These are phyloP conservation scores for Marchantia paleacea DNA, from an alignment of 225 moss, liverwort and hornwort species.

Conservation along the genomic window DNA sequence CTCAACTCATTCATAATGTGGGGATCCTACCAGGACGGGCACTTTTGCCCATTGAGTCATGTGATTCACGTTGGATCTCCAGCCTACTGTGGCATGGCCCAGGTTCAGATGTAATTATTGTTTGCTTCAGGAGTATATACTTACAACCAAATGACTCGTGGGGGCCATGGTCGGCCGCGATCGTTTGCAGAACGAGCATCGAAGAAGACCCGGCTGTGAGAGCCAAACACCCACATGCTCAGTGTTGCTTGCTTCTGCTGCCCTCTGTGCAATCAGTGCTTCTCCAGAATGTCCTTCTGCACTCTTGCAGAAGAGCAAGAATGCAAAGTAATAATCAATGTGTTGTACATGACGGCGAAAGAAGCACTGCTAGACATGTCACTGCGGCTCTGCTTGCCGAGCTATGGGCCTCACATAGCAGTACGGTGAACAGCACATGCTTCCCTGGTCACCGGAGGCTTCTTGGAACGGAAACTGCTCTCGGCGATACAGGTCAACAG, in stretches of 20 bases:
- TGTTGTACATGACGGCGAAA: no score
- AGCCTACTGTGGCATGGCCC: not conserved
- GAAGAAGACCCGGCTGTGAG: not conserved
- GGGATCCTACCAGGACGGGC: not conserved
- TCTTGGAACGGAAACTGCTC: not conserved
- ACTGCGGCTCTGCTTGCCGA: no score
- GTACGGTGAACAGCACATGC: not conserved
- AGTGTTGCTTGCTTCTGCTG: not conserved
- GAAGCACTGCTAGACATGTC: no score
- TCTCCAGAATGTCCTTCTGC: not conserved
- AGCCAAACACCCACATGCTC: not conserved
- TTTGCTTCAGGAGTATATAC: not conserved
- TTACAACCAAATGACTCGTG: not conserved
- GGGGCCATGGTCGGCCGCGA: not conserved
- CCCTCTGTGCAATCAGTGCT: not conserved
- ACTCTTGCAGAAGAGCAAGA: not conserved
- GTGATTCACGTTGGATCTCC: slow-evolving; percentile 5
- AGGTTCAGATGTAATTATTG: not conserved
- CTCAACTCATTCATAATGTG: slow-evolving; percentile 2
- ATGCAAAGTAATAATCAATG: not conserved
- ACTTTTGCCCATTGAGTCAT: not conserved
- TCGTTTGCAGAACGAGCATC: no score
- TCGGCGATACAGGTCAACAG: not conserved
- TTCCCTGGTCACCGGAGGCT: no score
- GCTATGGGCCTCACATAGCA: no score